Conservation (phyloP, 2,329 filamentous ascomycete species). For the Fusarium sp. region DNA sequence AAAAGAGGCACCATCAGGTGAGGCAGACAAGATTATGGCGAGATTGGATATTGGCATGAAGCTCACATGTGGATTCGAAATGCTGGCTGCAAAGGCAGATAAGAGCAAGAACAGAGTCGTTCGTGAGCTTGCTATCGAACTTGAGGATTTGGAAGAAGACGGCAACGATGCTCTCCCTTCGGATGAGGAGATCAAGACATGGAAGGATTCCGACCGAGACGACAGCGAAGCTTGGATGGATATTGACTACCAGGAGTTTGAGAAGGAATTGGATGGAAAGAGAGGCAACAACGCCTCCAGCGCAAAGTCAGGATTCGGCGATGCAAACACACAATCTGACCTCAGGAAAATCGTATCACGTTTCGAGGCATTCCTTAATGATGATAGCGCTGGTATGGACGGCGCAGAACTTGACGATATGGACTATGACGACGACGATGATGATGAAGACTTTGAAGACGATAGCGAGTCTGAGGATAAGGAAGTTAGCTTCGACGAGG, state of each 20-base stretch:
- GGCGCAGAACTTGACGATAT: constrained; percentile 80
- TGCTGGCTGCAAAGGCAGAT: constrained; percentile 76
- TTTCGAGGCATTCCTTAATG: constrained; percentile 92
- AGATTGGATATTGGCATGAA: constrained; percentile 86
- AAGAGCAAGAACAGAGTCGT: constrained; percentile 75
- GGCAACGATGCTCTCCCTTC: constrained; percentile 74
- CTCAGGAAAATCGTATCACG: constrained; percentile 90
- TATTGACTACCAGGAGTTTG: constrained; percentile 90
- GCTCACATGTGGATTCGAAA: constrained; percentile 88
- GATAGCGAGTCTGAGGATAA: constrained; percentile 76
- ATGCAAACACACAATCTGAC: constrained; percentile 76
- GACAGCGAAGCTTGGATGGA: constrained; percentile 93
- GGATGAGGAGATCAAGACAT: constrained; percentile 76
- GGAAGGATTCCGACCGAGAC: constrained; percentile 71
- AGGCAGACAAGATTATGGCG: constrained; percentile 30
- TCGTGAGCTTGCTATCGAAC: constrained; percentile 78
- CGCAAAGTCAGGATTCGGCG: constrained; percentile 65
- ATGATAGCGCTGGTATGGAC: constrained; percentile 82
- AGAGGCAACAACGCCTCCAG: constrained; percentile 52
- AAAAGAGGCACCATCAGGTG: constrained; percentile 23
- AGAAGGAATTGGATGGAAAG: constrained; percentile 75
- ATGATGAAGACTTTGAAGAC: constrained; percentile 62
- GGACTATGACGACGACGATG: constrained; percentile 72
- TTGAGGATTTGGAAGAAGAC: constrained; percentile 80
- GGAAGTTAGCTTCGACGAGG: constrained; percentile 83